Base-by-base conservation (phyloP, 495 filamentous ascomycete species). In the Aspergillus nanangensis region DNA sequence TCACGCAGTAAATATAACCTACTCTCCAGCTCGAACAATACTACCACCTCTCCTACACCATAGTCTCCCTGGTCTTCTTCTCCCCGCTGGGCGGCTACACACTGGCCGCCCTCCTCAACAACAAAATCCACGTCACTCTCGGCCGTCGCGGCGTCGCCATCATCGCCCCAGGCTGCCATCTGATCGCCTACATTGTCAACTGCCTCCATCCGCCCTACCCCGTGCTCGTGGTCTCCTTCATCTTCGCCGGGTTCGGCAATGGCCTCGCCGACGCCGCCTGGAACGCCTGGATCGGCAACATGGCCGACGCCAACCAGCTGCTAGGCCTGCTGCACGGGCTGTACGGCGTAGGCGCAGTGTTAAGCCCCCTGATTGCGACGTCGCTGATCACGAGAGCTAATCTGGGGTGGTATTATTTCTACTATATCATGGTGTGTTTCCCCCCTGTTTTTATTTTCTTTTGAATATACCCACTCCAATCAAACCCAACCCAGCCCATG, bases 81-180 rank as follows among this genome's bases (percentile, higher is more conserved):
- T 79, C 78, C 2, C 80, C 80, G 0, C 60, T 83, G 27, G 70
- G 70, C 7, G 81, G 81, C 15, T 84, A 83, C 59, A 74, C 70
- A 7, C 44, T 66, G 5, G 71, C 79, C 4, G 78, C 80, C 0
- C 56, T 81, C 2, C 61, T 80, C 14, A 82, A 80, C 49, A 77
- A 80, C 50, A 51, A 61, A 4, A 67, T 84, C 43, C 80, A 84
- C 55, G 56, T 70, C 29, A 60, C 62, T 21, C 66, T 83, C 41
- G 89, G 89, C 8, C 88, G 90, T 43, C 80, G 81, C 0, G 89
- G 89, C n/a, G 76, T 91, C 2, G 87, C 87, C 20, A 43, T 87
- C 37, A 65, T 91, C 9, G 80, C 67, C 1, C 84, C 88, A 0
- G 45, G 63, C 1, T 83, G 76, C 57, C 82, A 86, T 47, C 50